Evolutionary conservation across 1,139 yeast species (phyloP).

Genomic region (Hansenula anomala): DNA sequence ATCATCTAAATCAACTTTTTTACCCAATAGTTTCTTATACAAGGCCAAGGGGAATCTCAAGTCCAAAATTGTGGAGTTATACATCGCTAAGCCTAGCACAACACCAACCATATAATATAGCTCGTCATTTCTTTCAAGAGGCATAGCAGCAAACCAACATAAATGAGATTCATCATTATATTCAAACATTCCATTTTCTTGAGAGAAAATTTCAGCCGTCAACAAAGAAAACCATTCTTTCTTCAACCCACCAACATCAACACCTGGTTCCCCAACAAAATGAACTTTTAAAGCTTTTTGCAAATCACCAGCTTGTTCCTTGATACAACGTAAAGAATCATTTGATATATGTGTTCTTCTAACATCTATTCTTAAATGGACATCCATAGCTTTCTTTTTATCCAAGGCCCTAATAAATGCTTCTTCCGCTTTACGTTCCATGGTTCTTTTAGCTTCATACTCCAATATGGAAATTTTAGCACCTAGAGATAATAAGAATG

Average conservation of each 20-base stretch:
- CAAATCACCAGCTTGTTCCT: slow-evolving; percentile 53
- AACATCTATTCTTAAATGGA: slow-evolving; percentile 62
- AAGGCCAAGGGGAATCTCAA: slow-evolving; percentile 70
- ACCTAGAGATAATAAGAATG: slow-evolving; percentile 77
- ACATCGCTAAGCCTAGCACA: slow-evolving; percentile 82
- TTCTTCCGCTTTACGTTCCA: slow-evolving; percentile 87
- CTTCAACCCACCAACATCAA: slow-evolving; percentile 91
- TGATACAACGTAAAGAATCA: slow-evolving; percentile 72
- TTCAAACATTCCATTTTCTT: slow-evolving; percentile 56
- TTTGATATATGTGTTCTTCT: slow-evolving; percentile 62
- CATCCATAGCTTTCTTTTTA: slow-evolving; percentile 54
- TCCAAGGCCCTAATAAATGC: slow-evolving; percentile 78
- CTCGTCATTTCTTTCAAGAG: slow-evolving; percentile 35
- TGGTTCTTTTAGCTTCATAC: slow-evolving; percentile 74
- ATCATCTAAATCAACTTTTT: slow-evolving; percentile 56
- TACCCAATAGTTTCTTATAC: slow-evolving; percentile 67
- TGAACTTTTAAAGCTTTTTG: slow-evolving; percentile 74
- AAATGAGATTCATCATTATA: slow-evolving; percentile 65
- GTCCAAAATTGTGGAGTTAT: slow-evolving; percentile 84
- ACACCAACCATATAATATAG: slow-evolving; percentile 76
- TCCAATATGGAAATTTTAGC: slow-evolving; percentile 77
- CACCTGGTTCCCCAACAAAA: slow-evolving; percentile 83
- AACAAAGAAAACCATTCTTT: slow-evolving; percentile 89
- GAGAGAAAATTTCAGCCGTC: slow-evolving; percentile 63
- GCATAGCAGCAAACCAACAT: slow-evolving; percentile 66